Conservation (phyloP, 2,329 filamentous ascomycete genomes). For the Paraconiothyrium sp. region DNA sequence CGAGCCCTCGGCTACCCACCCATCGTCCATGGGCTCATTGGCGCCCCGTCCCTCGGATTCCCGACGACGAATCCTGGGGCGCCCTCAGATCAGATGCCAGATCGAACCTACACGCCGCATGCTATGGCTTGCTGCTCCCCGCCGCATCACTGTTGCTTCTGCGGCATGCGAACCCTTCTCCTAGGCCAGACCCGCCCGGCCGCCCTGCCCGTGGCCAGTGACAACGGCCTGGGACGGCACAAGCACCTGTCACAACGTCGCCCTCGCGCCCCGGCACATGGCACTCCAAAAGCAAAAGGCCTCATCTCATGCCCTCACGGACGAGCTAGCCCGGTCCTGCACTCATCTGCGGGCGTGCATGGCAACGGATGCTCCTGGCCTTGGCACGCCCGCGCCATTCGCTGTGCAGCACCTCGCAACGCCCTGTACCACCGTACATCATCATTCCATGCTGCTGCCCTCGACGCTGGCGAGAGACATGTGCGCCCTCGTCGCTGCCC, state of each 20-base stretch:
- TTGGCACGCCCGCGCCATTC: constrained; percentile 35
- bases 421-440: constrained; percentile 39
- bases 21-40: background rate
- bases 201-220: background rate
- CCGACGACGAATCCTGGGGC: constrained; percentile 7
- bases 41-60: constrained; percentile 10
- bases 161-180: too few relatives aligned
- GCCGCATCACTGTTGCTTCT: too few relatives aligned
- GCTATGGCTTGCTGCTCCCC: background rate
- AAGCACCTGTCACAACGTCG: constrained; percentile 10
- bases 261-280: constrained; percentile 11
- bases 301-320: constrained; percentile 4
- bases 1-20: background rate
- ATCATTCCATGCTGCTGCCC: constrained; percentile 28
- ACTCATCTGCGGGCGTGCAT: constrained; percentile 29
- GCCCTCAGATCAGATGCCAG: constrained; percentile 6
- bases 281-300: constrained; percentile 8
- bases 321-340: constrained; percentile 8
- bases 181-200: too few relatives aligned
- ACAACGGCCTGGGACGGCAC: background rate
- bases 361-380: constrained; percentile 27
- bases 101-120: background rate
- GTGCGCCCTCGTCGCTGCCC: constrained; percentile 14
- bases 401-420: constrained; percentile 27
- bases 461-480: constrained; percentile 23